Base-by-base conservation (phyloP, 306 rosid genomes). In the Abrus precatorius region DNA sequence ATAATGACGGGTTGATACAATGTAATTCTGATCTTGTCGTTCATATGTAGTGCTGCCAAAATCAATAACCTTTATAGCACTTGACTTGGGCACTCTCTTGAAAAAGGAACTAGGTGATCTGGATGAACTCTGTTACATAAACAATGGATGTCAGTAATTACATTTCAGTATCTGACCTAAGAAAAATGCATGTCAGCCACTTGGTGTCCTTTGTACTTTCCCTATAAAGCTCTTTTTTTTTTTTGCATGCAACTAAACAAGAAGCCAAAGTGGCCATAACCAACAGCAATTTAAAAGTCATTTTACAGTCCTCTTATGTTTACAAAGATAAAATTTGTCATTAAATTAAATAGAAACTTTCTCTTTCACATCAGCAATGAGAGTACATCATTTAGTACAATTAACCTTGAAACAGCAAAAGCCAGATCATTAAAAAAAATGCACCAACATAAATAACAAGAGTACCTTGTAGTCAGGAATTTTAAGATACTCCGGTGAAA, bases 41-140 rank as follows among this genome's bases (percentile, higher is more conserved):
- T 90, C 94, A 81, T 95, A 93, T 2, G 96, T 95, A 43, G 99
- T 93, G 84, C 99, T 95, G 1, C 99, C 99, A 90, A 95, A 95
- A 86, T 95, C 99, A 83, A 95, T 95, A 55, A 95, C 99, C 88
- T 95, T 95, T 3, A 95, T 88, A 8, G 98, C 91, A 86, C 96
- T 93, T 5, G 97, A 89, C 84, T 91, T 95, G 12, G 99, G 99
- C 57, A 95, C 89, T 72, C 91, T 91, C 86, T 95, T 95, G 75
- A 76, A 93, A 82, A 83, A 90, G 1, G 93, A 85, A 72, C 86
- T 88, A 27, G 97, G 95, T 5, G 98, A 91, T 59, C 97, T 91
- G 61, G 96, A 88, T 7, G 91, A 91, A 83, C 81, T 87, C 98
- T 95, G 84, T 73, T 61, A 28, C 12, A 80, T 28, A 33, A 7